Evolutionary conservation across 2,329 filamentous ascomycete species (phyloP).

Genomic region (Beauveria varroae): DNA sequence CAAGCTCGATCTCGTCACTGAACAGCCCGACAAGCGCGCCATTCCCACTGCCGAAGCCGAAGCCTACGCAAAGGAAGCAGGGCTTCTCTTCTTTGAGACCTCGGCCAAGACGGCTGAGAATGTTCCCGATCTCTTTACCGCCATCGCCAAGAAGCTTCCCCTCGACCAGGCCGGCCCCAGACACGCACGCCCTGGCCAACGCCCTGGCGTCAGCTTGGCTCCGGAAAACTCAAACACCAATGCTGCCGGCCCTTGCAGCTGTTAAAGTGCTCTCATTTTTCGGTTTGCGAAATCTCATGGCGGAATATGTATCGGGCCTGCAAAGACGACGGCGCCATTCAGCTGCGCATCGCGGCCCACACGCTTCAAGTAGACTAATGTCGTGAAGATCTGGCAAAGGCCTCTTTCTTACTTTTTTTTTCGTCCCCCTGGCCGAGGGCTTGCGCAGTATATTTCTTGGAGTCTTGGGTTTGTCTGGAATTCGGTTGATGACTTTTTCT

Average conservation of each 20-base stretch:
- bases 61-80: conserved; percentile 88
- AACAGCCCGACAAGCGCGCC: conserved; percentile 91
- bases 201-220: conserved; percentile 50
- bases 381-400: conserved; percentile 2
- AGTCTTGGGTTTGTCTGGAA: conserved; percentile 32
- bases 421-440: conserved; percentile 18
- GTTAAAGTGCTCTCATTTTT: conserved; percentile 28
- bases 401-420: conserved; percentile 1
- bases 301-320: neutral
- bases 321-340: neutral
- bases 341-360: neutral
- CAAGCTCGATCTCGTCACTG: conserved; percentile 92
- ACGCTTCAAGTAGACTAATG: conserved; percentile 3
- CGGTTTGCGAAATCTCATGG: neutral
- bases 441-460: conserved; percentile 30
- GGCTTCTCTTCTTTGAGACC: conserved; percentile 95
- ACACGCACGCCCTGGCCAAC: conserved; percentile 62
- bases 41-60: conserved; percentile 85
- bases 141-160: conserved; percentile 95
- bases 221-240: conserved; percentile 53
- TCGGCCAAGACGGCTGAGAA: conserved; percentile 97
- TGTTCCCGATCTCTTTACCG: conserved; percentile 90
- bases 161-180: conserved; percentile 93
- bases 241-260: conserved; percentile 47
- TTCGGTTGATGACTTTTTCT: conserved; percentile 28